Percentiles rank a stretch among this genome's conserved stretches.
phyloP scores from a whole-genome alignment of 2,329 filamentous ascomycete species.

The Aspergillus aculeatus region DNA sequence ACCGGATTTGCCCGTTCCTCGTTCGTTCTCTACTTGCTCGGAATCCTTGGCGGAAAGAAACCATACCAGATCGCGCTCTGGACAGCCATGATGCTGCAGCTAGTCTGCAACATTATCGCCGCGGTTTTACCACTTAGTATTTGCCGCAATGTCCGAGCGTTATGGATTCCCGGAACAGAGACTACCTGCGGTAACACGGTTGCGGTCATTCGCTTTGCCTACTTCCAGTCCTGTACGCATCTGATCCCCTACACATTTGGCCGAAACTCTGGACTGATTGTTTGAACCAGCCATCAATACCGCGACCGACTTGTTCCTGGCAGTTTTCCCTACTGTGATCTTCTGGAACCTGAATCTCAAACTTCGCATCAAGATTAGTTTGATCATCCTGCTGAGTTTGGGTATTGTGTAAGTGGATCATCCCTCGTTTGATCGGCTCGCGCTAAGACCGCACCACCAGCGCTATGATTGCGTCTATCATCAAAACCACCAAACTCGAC shows the following conservation, averaged over 20 bases:
- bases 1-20: constrained; percentile 30
- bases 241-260: neutral
- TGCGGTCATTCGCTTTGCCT: constrained; percentile 28
- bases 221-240: constrained; percentile 29
- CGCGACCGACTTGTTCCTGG: constrained; percentile 30
- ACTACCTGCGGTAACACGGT: constrained; percentile 25
- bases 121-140: constrained; percentile 30
- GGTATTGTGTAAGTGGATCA: constrained; percentile 26
- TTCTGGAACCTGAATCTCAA: constrained; percentile 34
- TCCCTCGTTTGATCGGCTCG: neutral
- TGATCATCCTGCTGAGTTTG: constrained; percentile 28
- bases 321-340: constrained; percentile 28
- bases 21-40: constrained; percentile 30
- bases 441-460: constrained; percentile 12
- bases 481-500: constrained; percentile 31
- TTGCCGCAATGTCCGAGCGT: constrained; percentile 22
- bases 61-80: constrained; percentile 24
- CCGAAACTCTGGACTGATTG: neutral
- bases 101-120: constrained; percentile 26
- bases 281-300: constrained; percentile 25
- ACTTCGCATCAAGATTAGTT: constrained; percentile 27
- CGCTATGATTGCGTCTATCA: constrained; percentile 33
- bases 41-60: constrained; percentile 27
- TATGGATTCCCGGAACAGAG: constrained; percentile 25
- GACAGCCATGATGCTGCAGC: constrained; percentile 23